A percentile compares a stretch with the other conserved stretches of the same genome.
phyloP scores from a whole-genome alignment of 108 stramenopile genomes.

The Nitzschia inconspicua region DNA sequence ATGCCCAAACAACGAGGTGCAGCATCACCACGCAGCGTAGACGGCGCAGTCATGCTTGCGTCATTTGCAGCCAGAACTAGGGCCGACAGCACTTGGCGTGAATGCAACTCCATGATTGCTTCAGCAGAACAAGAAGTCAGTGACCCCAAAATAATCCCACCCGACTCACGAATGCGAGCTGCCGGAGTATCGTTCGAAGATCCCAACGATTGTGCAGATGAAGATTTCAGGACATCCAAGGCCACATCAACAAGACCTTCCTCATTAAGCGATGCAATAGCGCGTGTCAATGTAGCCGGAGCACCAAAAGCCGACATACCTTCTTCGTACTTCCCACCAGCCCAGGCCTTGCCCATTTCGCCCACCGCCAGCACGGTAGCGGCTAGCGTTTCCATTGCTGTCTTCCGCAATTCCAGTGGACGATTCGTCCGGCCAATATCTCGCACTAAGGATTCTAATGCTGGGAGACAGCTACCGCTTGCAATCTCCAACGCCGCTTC shows the following conservation, averaged over 20 bases:
- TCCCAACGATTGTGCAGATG: constrained; percentile 54
- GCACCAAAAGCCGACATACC: constrained; percentile 29
- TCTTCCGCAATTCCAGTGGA: constrained; percentile 42
- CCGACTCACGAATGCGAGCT: constrained; percentile 58
- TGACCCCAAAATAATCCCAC: constrained; percentile 56
- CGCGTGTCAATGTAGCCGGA: constrained; percentile 31
- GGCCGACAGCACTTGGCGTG: constrained; percentile 49
- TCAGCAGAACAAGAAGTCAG: constrained; percentile 62
- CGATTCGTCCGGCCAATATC: constrained; percentile 33
- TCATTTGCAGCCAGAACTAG: constrained; percentile 51
- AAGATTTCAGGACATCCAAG: constrained; percentile 37
- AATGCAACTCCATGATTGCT: constrained; percentile 57
- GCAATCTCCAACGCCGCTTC: constrained; percentile 74
- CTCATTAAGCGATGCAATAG: constrained; percentile 37
- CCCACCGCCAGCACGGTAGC: constrained; percentile 41
- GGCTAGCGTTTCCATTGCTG: constrained; percentile 58
- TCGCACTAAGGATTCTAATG: constrained; percentile 40
- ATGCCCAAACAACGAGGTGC: constrained; percentile 64
- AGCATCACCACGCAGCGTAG: constrained; percentile 63
- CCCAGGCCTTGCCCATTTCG: constrained; percentile 46
- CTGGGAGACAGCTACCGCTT: constrained; percentile 49
- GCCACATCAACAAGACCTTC: constrained; percentile 41
- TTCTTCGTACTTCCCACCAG: constrained; percentile 45
- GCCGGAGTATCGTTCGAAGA: constrained; percentile 58
- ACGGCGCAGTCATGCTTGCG: constrained; percentile 41